Percentiles rank a stretch among this genome's conserved stretches.
These are phyloP conservation scores for Drosera capensis DNA, from an alignment of 148 eudicot species.

Conservation along the genomic window DNA sequence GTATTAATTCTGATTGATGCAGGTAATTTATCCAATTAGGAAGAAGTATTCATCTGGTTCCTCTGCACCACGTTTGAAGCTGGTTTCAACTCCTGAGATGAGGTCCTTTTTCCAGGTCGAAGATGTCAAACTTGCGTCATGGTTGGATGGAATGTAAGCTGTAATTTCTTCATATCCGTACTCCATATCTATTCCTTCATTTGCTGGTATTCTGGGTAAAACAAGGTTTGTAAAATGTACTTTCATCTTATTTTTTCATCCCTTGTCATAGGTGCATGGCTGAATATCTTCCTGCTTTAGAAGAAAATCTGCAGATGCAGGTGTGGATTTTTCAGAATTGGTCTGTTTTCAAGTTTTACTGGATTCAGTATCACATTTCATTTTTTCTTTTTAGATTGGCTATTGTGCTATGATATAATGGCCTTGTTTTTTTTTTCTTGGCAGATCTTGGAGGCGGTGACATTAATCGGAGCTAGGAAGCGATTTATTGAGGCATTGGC, in stretches of 20 bases:
- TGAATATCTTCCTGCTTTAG: conserved; percentile 75
- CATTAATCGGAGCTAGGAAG: conserved; percentile 57
- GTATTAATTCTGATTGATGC: conserved; percentile 4
- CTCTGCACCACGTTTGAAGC: conserved; percentile 63
- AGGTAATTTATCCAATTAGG: conserved; percentile 76
- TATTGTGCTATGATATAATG: not conserved
- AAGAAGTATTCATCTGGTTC: conserved; percentile 51
- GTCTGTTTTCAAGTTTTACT: not conserved
- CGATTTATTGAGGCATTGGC: conserved; percentile 57
- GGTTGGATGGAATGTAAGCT: conserved; percentile 85
- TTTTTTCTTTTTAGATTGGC: no score
- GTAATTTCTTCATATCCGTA: not conserved
- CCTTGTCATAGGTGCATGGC: conserved; percentile 78
- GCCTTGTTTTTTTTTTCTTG: no score
- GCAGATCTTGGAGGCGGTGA: conserved; percentile 74
- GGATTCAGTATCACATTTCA: not conserved
- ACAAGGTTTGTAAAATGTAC: not conserved
- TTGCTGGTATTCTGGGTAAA: not conserved
- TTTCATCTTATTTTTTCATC: not conserved
- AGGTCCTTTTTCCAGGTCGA: conserved; percentile 69
- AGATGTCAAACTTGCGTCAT: conserved; percentile 76
- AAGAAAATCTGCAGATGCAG: conserved; percentile 63
- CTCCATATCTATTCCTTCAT: no score
- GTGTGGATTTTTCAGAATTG: conserved; percentile 17
- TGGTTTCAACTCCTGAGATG: conserved; percentile 69